Evolutionary conservation across 106 monocot genomes (phyloP).

Genomic region (Agapanthus africanus): DNA sequence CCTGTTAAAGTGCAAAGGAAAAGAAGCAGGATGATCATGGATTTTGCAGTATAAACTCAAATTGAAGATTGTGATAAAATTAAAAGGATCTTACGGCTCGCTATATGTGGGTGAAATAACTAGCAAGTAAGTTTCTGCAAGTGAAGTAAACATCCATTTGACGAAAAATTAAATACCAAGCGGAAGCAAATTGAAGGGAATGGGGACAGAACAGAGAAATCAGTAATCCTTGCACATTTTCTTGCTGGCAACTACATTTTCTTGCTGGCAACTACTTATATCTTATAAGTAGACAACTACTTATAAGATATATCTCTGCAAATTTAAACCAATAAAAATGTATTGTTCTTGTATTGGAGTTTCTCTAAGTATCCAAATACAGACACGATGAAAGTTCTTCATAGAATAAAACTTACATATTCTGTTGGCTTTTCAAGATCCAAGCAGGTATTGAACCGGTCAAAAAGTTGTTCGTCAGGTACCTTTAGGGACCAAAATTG

Average conservation of each 20-base stretch:
- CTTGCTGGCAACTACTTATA: too few species aligned
- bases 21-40: too few species aligned
- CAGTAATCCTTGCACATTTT: constrained; percentile 25
- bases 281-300: too few species aligned
- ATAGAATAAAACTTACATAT: constrained; percentile 29
- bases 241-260: constrained; percentile 31
- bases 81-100: constrained; percentile 1
- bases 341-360: neutral
- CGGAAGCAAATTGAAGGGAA: neutral
- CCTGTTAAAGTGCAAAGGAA: neutral
- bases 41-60: neutral
- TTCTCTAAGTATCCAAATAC: neutral
- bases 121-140: constrained; percentile 33
- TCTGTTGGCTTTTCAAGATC: constrained; percentile 37
- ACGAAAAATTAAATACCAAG: neutral
- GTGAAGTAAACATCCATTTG: neutral
- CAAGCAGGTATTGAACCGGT: constrained; percentile 67
- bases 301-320: too few species aligned
- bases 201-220: neutral
- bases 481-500: constrained; percentile 27
- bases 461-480: constrained; percentile 55
- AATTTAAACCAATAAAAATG: neutral
- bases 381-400: neutral
- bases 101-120: constrained; percentile 30
- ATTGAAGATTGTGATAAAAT: neutral